Base-by-base conservation (phyloP, 352 stramenopile genomes). In the Phytophthora podocarpi region DNA sequence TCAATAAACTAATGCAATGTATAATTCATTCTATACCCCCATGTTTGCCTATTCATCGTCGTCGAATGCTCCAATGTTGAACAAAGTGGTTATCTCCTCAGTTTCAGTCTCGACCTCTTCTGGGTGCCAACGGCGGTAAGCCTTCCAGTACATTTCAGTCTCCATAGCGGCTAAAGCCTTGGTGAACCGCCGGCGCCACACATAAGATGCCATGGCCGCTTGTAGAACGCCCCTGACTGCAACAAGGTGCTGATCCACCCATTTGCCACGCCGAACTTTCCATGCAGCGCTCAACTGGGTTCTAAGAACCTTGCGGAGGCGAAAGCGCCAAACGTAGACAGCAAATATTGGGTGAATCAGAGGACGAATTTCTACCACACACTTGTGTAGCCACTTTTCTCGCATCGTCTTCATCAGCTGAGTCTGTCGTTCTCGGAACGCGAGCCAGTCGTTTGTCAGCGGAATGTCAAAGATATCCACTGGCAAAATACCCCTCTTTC, bases 401-500 rank as follows among this genome's bases (percentile, higher is more conserved):
- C 34, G 40, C 35, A 74, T 46, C 26, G 21, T 34, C 16, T n/a
- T 55, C 59, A 63, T 21, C 2, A 66, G 3, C 1, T 5, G 4
- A 16, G 18, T 6, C 11, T 52, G 31, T 3, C n/a, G 53, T 3
- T 7, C 7, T 20, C 21, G 50, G 35, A 59, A 49, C 5, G 0
- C 5, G 2, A 59, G 39, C 63, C 59, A 76, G 1, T 23, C 18
- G 4, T 66, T 32, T 20, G 67, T 51, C 27, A 47, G 30, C 2
- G 32, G 5, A 4, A 28, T 51, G 43, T 80, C 57, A 24, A 70
- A 78, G 15, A 75, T 59, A 41, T 79, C 70, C 4, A 79, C 54
- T 7, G 70, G 62, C 26, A 79, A 10, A 5, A 70, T 12, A 21
- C 60, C 28, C 16, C 53, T 50, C 45, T 61, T 67, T 37, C 46